Conservation (phyloP, 2,329 filamentous ascomycete species). For the Fusarium annulatum region DNA sequence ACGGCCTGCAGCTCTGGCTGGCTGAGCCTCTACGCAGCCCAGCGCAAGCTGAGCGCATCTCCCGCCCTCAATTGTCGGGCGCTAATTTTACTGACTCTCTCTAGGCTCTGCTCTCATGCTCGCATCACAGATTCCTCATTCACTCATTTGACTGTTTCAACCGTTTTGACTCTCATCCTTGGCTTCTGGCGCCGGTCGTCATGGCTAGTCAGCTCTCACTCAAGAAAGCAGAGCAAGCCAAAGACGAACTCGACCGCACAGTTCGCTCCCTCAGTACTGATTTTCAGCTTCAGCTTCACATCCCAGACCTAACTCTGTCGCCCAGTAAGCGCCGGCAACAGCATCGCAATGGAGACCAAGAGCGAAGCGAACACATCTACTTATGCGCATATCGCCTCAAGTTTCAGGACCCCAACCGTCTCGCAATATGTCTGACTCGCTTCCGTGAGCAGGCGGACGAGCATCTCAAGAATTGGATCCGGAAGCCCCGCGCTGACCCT, state of each 20-base stretch:
- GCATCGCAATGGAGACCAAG: constrained; percentile 38
- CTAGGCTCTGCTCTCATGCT: background rate
- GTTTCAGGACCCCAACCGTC: constrained; percentile 27
- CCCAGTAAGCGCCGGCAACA: constrained; percentile 40
- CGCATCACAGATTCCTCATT: background rate
- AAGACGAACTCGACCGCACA: constrained; percentile 39
- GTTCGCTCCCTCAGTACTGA: constrained; percentile 44
- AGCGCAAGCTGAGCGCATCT: constrained; percentile 6
- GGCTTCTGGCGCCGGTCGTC: constrained; percentile 7
- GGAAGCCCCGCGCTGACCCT: constrained; percentile 33
- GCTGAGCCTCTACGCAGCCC: background rate
- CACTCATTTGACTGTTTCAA: background rate
- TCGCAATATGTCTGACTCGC: constrained; percentile 37
- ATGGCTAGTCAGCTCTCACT: constrained; percentile 21
- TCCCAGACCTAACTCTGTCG: constrained; percentile 40
- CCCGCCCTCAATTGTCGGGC: background rate
- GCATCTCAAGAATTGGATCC: constrained; percentile 33
- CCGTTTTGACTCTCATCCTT: background rate
- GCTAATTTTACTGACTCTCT: constrained; percentile 3
- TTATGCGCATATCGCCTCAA: constrained; percentile 32
- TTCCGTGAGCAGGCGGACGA: constrained; percentile 41
- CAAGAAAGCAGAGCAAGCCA: constrained; percentile 14
- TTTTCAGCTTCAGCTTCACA: constrained; percentile 42
- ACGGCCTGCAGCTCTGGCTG: background rate
- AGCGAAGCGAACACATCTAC: constrained; percentile 41